Evolutionary conservation across 2,329 filamentous ascomycete genomes (phyloP).

Genomic region (Helotiales sp.): DNA sequence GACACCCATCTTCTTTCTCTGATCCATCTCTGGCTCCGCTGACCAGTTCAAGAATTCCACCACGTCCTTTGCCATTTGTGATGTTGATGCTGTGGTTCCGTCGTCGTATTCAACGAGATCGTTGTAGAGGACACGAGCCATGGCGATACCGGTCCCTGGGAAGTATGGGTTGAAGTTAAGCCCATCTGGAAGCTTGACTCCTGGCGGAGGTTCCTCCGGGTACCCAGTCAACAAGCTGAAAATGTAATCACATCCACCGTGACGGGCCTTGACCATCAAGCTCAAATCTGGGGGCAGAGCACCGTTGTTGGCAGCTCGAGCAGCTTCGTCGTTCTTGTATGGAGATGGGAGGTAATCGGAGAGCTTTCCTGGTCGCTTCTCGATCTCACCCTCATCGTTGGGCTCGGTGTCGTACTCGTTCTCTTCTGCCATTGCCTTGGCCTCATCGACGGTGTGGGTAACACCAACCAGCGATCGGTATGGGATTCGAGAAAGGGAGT

Average conservation of each 20-base stretch:
- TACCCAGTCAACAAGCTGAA: constrained; percentile 97
- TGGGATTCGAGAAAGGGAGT: constrained; percentile 91
- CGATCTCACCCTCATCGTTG: constrained; percentile 96
- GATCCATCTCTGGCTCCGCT: constrained; percentile 98
- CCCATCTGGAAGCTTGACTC: constrained; percentile 79
- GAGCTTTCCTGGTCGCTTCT: constrained; percentile 97
- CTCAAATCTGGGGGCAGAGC: constrained; percentile 96
- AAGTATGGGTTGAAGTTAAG: constrained; percentile 99
- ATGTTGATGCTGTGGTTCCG: constrained; percentile 87
- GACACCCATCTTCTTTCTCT: constrained; percentile 99
- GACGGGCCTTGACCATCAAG: constrained; percentile 95
- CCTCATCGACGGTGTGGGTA: constrained; percentile 95
- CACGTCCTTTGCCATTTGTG: constrained; percentile 99
- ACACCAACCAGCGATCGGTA: constrained; percentile 90
- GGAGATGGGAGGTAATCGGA: constrained; percentile 94
- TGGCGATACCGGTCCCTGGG: constrained; percentile 97
- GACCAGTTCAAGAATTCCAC: constrained; percentile 99
- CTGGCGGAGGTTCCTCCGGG: constrained; percentile 91
- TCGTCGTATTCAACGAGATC: constrained; percentile 98
- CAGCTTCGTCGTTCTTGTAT: constrained; percentile 99
- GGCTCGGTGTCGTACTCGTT: constrained; percentile 98
- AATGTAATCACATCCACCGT: constrained; percentile 98
- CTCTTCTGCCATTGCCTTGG: constrained; percentile 95
- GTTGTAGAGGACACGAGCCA: constrained; percentile 98
- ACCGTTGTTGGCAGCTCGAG: constrained; percentile 96